These are phyloP conservation scores for Davidsoniella virescens DNA, from an alignment of 2,329 filamentous ascomycete genomes.

Conservation along the genomic window DNA sequence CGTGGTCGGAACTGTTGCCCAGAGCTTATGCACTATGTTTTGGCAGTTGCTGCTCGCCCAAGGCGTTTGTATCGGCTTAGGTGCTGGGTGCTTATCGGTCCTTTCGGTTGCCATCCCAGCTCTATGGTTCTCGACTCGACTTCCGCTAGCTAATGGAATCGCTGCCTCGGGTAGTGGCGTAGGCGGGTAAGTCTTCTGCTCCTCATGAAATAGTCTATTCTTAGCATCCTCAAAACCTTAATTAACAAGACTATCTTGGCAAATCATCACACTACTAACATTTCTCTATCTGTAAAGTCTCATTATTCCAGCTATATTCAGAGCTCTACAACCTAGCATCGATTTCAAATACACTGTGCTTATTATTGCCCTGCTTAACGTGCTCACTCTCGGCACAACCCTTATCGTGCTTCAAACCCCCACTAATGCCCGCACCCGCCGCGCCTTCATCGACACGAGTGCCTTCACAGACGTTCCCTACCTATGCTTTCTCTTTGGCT, in stretches of 20 bases:
- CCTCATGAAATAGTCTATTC: neutral
- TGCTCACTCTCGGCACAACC: constrained; percentile 19
- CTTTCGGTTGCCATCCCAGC: constrained; percentile 25
- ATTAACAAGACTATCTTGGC: neutral
- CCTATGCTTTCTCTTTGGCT: constrained; percentile 19
- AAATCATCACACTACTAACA: neutral
- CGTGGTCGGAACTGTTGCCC: constrained; percentile 25
- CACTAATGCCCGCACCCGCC: constrained; percentile 12
- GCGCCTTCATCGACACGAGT: constrained; percentile 18
- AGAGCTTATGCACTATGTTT: constrained; percentile 22
- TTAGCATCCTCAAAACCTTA: too few relatives aligned
- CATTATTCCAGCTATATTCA: constrained; percentile 24
- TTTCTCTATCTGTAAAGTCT: constrained; percentile 14
- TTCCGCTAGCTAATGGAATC: constrained; percentile 27
- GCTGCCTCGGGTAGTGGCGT: constrained; percentile 26
- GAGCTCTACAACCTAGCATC: constrained; percentile 17
- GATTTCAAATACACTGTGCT: constrained; percentile 23
- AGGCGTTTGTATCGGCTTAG: constrained; percentile 27
- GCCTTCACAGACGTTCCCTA: constrained; percentile 20
- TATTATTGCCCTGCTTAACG: constrained; percentile 21
- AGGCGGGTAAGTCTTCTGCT: constrained; percentile 16
- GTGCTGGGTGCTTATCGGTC: constrained; percentile 24
- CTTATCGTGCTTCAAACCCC: constrained; percentile 18
- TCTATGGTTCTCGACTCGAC: constrained; percentile 24
- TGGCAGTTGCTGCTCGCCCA: constrained; percentile 28